These are phyloP conservation scores for Ceratocystis lukuohia DNA, from an alignment of 2,329 filamentous ascomycete genomes.

Conservation along the genomic window DNA sequence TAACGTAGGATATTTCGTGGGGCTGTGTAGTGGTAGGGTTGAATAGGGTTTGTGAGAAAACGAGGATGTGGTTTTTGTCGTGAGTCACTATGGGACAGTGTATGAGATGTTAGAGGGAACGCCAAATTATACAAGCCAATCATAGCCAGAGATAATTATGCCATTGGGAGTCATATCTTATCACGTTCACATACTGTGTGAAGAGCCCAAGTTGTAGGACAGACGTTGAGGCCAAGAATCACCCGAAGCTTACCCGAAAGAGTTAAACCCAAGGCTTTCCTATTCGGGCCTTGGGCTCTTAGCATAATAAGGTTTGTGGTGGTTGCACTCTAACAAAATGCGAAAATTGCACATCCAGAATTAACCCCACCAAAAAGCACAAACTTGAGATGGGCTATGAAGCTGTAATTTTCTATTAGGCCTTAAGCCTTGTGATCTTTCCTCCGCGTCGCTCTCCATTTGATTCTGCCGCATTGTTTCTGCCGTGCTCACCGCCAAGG, in stretches of 20 bases:
- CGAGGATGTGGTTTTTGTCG: background rate
- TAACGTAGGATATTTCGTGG: background rate
- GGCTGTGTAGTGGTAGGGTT: background rate
- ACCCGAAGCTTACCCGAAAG: background rate
- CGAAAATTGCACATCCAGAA: conserved; percentile 5
- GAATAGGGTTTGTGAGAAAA: background rate
- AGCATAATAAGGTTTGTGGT: background rate
- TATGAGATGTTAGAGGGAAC: background rate
- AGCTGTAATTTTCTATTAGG: conserved; percentile 9
- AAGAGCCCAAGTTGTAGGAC: background rate
- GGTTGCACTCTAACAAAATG: background rate
- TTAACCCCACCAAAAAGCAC: conserved; percentile 10
- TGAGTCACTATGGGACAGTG: background rate
- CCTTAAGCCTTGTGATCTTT: conserved; percentile 1
- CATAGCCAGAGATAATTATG: background rate
- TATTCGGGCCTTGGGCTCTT: background rate
- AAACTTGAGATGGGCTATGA: conserved; percentile 6
- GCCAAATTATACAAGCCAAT: background rate
- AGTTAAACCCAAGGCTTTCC: background rate
- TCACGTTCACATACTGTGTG: background rate
- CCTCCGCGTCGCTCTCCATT: background rate
- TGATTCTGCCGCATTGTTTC: background rate
- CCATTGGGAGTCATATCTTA: background rate
- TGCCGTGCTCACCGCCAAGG: background rate
- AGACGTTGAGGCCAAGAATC: background rate